Evolutionary conservation across 208 protist genomes (phyloP).

Genomic region (Willaertia magna): DNA sequence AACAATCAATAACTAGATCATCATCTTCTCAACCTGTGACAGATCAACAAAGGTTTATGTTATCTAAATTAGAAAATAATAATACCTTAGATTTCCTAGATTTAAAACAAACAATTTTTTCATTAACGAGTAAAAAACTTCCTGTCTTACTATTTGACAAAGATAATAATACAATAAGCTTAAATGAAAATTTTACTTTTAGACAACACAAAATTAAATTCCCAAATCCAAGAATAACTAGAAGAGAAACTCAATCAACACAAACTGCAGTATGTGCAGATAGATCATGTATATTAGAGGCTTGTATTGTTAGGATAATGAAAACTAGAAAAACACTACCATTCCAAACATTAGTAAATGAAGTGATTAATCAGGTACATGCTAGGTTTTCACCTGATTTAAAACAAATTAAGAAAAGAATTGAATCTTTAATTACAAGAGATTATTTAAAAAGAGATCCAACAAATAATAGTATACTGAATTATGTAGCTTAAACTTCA

Average conservation of each 20-base stretch:
- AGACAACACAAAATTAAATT: not conserved
- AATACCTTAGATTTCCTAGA: slow-evolving; percentile 29
- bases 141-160: not conserved
- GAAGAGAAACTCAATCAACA: not conserved
- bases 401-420: slow-evolving; percentile 17
- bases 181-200: not conserved
- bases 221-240: not conserved
- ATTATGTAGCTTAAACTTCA: not conserved
- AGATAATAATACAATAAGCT: not conserved
- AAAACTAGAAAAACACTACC: slow-evolving; percentile 19
- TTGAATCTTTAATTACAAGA: slow-evolving; percentile 20
- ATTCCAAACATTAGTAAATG: not conserved
- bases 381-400: not conserved
- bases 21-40: no score
- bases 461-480: not conserved
- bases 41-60: no score
- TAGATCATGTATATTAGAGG: slow-evolving; percentile 1
- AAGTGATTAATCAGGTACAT: not conserved
- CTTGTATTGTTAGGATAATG: slow-evolving; percentile 21
- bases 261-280: not conserved
- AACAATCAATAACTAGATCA: no score
- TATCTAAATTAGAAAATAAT: slow-evolving; percentile 26
- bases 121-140: not conserved
- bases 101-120: not conserved
- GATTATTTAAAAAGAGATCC: slow-evolving; percentile 16